Evolutionary conservation across 331 rosid genomes (phyloP).

Genomic region (Prunus yedoensis): DNA sequence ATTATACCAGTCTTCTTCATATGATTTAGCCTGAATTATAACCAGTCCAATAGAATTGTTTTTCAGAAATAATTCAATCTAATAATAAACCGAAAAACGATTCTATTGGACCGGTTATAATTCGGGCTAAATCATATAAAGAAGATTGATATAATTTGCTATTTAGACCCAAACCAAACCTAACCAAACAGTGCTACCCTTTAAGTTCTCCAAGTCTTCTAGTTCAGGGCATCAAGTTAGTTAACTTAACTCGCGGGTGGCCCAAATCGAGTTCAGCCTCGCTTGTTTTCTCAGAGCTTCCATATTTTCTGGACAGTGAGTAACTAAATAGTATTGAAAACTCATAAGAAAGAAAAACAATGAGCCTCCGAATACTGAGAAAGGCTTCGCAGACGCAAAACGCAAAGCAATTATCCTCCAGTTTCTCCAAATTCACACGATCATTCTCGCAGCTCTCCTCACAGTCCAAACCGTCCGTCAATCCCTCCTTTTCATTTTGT

Average conservation of each 20-base stretch:
- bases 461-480: constrained; percentile 49
- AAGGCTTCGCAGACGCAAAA: constrained; percentile 33
- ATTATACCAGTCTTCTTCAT: no score
- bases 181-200: no score
- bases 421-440: constrained; percentile 31
- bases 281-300: neutral
- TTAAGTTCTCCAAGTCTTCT: no score
- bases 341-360: constrained; percentile 12
- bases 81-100: no score
- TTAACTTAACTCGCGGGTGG: neutral
- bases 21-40: no score
- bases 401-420: constrained; percentile 16
- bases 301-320: neutral
- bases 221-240: neutral
- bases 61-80: no score
- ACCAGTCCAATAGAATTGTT: no score
- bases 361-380: constrained; percentile 53
- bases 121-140: no score
- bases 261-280: neutral
- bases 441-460: constrained; percentile 46
- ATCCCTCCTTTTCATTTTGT: neutral
- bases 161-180: no score
- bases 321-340: neutral
- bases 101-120: no score
- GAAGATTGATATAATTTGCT: no score